Base-by-base conservation (phyloP, 306 rosid species). In the Ceratonia siliqua region DNA sequence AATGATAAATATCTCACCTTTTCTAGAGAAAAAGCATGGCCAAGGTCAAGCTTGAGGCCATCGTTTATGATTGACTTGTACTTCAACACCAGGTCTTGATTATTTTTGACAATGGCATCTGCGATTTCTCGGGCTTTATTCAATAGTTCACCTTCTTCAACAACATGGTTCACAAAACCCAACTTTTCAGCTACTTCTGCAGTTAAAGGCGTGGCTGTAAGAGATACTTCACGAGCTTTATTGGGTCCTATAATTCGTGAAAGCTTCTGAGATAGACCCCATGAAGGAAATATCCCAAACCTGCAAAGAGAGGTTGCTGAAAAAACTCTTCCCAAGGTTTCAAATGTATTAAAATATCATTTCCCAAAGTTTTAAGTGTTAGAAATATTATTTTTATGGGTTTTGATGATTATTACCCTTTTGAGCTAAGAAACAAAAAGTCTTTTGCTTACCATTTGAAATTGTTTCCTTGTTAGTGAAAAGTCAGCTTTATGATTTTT, bases 191-290 rank as follows among this genome's bases (percentile, higher is more conserved):
- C 98, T 20, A 79, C 82, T 64, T 94, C 97, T 27, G 95, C 98
- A 3, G 87, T 83, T 73, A 94, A 77, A 17, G 98, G 95, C 2
- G 74, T 80, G 43, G 96, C 98, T n/a, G 98, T 72, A 5, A 94
- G 85, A 4, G 98, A 94, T 11, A 90, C 88, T 81, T 94, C 98
- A 1, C 93, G 93, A 13, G 97, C 98, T 83, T 88, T 89, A 74
- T 90, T 91, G 0, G 79, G 81, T 53, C 98, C 98, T 12, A 91
- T 59, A 39, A 86, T 81, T 42, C 96, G 89, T 0, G 93, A 86
- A 13, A 94, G 95, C 87, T 94, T 94, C 82, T 94, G 97, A 62
- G 98, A 94, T 68, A 94, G 81, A 6, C 98, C 97, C 97, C 98
- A 94, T 0, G 97, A 91, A 39, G 97, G 98, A 85, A 94, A 91